These are phyloP conservation scores for Penicillium bovifimosum DNA, from an alignment of 495 filamentous ascomycete genomes.

Conservation along the genomic window DNA sequence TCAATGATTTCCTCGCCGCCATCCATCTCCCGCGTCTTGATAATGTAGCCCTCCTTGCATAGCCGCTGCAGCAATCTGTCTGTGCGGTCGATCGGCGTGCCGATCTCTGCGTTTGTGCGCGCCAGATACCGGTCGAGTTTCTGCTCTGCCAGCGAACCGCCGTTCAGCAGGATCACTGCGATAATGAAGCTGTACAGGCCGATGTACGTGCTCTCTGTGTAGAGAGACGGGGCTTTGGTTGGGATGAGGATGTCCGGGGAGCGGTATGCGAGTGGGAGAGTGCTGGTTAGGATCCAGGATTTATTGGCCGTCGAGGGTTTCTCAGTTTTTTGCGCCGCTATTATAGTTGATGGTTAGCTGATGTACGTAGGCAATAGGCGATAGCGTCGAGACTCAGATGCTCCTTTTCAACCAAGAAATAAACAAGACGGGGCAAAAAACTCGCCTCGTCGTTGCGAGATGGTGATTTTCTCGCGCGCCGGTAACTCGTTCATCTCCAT, in stretches of 20 bases:
- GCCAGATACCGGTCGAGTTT: slow-evolving; percentile 68
- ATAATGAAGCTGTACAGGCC: slow-evolving; percentile 77
- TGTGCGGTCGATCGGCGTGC: slow-evolving; percentile 70
- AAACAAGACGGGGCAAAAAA: not conserved
- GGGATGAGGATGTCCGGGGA: slow-evolving; percentile 61
- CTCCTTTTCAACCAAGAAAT: not conserved
- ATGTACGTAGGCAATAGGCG: not conserved
- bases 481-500: slow-evolving; percentile 86
- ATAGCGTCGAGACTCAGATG: not conserved
- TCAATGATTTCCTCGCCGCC: slow-evolving; percentile 69
- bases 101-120: slow-evolving; percentile 68
- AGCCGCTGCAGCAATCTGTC: slow-evolving; percentile 70
- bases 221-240: slow-evolving; percentile 54
- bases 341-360: not conserved
- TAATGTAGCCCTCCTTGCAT: slow-evolving; percentile 75
- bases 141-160: slow-evolving; percentile 65
- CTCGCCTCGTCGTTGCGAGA: slow-evolving; percentile 71
- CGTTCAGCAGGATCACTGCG: slow-evolving; percentile 64
- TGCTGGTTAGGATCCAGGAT: slow-evolving; percentile 69
- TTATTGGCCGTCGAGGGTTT: slow-evolving; percentile 51
- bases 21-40: slow-evolving; percentile 61
- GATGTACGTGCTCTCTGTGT: slow-evolving; percentile 69
- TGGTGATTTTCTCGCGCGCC: slow-evolving; percentile 66
- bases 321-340: slow-evolving; percentile 55
- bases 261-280: slow-evolving; percentile 61